Evolutionary conservation across 768 basidiomycete genomes (phyloP), one percentile per base, ranked within the genome.

Genomic region (Boletus patriciae): DNA sequence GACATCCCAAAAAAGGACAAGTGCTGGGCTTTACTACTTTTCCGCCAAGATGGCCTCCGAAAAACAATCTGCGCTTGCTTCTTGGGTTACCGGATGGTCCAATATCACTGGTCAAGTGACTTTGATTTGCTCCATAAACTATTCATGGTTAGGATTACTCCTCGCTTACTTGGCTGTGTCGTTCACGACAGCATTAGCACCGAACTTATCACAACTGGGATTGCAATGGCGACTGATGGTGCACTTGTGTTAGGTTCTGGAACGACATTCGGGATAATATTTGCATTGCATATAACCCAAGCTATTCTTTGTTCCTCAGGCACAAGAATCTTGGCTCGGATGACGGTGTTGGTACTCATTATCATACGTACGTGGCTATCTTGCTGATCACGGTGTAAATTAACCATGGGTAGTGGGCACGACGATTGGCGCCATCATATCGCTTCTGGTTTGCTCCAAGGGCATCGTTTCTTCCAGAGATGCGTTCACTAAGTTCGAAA

Each of bases 31-130:
- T 16, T 70, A 67, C 23, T 67, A 68, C 48, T 70, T 68, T 18
- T 65, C 65, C 27, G 67, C 67, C 9, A 67, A 67, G 41, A 69
- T 67, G 67, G 64, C 62, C 19, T 58, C 67, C 10, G 44, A 62
- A 56, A 58, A 65, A 29, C 57, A 46, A 10, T 68, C 66, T 18
- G 61, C 68, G 4, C 68, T 69, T 57, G 61, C 63, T 31, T 67
- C 62, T 34, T 69, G 67, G 63, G 62, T 68, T 47, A 69, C 67
- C 7, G 68, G 67, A 46, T 70, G 68, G 68, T 65, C 66, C n/a
- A 68, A 68, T 25, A 51, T 69, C 15, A 64, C 64, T 1, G 61
- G 69, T 12, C 66, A 70, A 43, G 57, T 66, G n/a, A 61, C 68
- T 33, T 48, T 68, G 21, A 61, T 68, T 21, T 70, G 62, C 16